These are phyloP conservation scores for Phylloporus sp. DNA, from an alignment of 768 basidiomycete genomes.

Conservation along the genomic window DNA sequence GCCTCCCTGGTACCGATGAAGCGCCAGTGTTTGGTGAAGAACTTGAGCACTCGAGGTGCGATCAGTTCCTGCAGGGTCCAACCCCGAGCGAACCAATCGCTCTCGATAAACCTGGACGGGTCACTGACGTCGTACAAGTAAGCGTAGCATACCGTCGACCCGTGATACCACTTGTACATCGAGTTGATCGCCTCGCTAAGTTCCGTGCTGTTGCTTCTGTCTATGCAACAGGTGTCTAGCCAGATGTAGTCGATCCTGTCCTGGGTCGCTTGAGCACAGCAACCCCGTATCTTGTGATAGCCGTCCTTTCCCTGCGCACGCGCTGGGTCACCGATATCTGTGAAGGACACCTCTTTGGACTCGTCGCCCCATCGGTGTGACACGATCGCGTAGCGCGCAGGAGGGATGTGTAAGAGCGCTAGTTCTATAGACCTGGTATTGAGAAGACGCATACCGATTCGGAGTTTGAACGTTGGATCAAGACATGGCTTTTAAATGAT, in stretches of 20 bases:
- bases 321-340: slow-evolving; percentile 17
- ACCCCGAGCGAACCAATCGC: slow-evolving; percentile 31
- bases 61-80: slow-evolving; percentile 32
- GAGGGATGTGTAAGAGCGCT: slow-evolving; percentile 7
- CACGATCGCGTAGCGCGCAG: slow-evolving; percentile 21
- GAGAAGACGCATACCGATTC: slow-evolving; percentile 25
- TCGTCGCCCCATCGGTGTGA: slow-evolving; percentile 27
- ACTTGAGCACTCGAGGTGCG: slow-evolving; percentile 24
- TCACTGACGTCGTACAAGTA: slow-evolving; percentile 27
- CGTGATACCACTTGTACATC: slow-evolving; percentile 33
- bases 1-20: slow-evolving; percentile 13
- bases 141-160: slow-evolving; percentile 24
- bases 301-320: slow-evolving; percentile 13
- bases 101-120: slow-evolving; percentile 11
- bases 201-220: slow-evolving; percentile 26
- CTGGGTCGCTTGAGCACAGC: slow-evolving; percentile 14
- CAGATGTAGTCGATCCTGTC: slow-evolving; percentile 24
- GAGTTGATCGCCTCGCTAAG: slow-evolving; percentile 29
- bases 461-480: no score
- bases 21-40: slow-evolving; percentile 27
- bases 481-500: no score
- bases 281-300: slow-evolving; percentile 18
- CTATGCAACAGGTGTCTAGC: slow-evolving; percentile 34
- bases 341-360: slow-evolving; percentile 21
- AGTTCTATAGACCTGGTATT: slow-evolving; percentile 15